phyloP scores from a whole-genome alignment of 2,329 filamentous ascomycete species.

The Nannizzia gypsea region DNA sequence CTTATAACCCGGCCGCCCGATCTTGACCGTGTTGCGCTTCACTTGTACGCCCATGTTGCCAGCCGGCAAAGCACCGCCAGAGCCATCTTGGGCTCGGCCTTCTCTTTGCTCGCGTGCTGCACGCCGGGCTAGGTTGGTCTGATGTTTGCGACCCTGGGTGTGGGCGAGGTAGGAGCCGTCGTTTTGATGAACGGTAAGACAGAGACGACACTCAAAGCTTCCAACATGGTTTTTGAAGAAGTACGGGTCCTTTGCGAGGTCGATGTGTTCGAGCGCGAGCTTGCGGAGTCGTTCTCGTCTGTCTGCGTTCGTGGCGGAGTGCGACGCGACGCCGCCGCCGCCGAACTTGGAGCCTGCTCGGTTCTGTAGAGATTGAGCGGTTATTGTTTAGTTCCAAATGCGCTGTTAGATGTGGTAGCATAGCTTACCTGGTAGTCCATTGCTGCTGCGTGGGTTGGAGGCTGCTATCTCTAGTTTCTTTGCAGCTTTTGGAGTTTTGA shows the following conservation, averaged over 20 bases:
- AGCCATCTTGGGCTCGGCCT: slow-evolving; percentile 51
- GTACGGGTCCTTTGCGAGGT: slow-evolving; percentile 98
- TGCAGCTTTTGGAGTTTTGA: neutral
- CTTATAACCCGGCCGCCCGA: slow-evolving; percentile 90
- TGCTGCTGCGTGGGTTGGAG: neutral
- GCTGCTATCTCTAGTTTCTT: neutral
- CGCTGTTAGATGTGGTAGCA: neutral
- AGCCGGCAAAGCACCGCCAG: slow-evolving; percentile 46
- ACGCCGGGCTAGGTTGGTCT: slow-evolving; percentile 91
- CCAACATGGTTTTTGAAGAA: slow-evolving; percentile 99
- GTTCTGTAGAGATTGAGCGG: slow-evolving; percentile 47
- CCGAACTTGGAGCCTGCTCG: slow-evolving; percentile 96
- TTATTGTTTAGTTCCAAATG: slow-evolving; percentile 11
- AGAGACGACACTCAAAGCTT: slow-evolving; percentile 93
- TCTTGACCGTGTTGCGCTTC: slow-evolving; percentile 82
- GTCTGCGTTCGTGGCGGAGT: slow-evolving; percentile 89
- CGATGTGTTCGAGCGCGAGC: slow-evolving; percentile 95
- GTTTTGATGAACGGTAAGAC: slow-evolving; percentile 95
- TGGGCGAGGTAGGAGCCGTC: slow-evolving; percentile 98
- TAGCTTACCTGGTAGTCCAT: slow-evolving; percentile 44
- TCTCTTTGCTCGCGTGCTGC: slow-evolving; percentile 93
- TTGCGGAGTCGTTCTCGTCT: slow-evolving; percentile 93
- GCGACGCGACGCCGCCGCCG: slow-evolving; percentile 88
- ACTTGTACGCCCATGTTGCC: slow-evolving; percentile 66
- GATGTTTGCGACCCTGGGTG: slow-evolving; percentile 96